Conservation (phyloP, 176 grass and related monocot species). For the Neostapfia colusana region DNA sequence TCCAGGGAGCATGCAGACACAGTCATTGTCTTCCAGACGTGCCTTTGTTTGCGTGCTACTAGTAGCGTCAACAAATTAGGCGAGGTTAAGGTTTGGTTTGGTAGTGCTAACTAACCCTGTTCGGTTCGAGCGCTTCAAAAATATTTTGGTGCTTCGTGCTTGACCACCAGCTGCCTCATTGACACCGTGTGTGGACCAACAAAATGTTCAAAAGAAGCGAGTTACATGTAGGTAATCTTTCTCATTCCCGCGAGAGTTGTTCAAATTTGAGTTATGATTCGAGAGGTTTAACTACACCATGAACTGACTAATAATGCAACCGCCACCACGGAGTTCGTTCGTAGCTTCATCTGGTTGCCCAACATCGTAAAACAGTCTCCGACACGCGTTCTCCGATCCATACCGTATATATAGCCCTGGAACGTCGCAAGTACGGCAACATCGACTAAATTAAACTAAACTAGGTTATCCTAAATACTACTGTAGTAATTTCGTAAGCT, state of each 20-base stretch:
- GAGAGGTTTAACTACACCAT: no score
- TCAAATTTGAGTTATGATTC: no score
- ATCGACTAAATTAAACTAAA: not conserved
- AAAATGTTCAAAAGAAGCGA: no score
- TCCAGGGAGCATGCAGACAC: no score
- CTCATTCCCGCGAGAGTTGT: no score
- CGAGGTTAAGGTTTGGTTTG: not conserved
- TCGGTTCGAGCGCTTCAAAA: not conserved
- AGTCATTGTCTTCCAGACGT: conserved; percentile 29
- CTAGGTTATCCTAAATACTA: not conserved
- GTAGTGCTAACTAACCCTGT: not conserved
- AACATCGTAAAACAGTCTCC: not conserved
- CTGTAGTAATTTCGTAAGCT: not conserved
- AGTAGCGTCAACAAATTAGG: not conserved
- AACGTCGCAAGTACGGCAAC: not conserved
- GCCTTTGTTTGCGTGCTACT: conserved; percentile 12
- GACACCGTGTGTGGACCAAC: no score
- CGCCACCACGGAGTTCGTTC: not conserved
- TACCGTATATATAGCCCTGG: not conserved
- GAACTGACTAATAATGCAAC: not conserved
- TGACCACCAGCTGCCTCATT: not conserved
- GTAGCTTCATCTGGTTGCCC: not conserved
- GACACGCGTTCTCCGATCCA: not conserved
- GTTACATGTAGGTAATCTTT: no score
- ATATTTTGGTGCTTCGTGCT: not conserved